These are phyloP conservation scores for Ophiostoma piceae DNA, from an alignment of 2,329 filamentous ascomycete genomes.

Conservation along the genomic window DNA sequence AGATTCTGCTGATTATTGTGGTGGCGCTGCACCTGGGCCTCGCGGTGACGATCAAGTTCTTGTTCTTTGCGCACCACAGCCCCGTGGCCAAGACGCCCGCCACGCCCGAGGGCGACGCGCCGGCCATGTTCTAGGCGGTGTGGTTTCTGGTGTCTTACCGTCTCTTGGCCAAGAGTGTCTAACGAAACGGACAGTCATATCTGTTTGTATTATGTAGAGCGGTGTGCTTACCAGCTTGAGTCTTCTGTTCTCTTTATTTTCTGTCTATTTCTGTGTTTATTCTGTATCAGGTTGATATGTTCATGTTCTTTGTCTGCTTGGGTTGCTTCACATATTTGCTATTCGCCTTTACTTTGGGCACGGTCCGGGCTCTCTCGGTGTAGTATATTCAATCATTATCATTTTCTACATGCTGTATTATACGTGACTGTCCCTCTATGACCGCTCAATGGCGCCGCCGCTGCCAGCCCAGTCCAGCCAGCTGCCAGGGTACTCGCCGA, in stretches of 20 bases:
- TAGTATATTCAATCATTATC: background rate
- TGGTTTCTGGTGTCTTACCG: background rate
- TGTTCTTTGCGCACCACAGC: constrained; percentile 87
- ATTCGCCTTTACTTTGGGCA: background rate
- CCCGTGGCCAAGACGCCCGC: constrained; percentile 29
- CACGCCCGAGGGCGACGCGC: constrained; percentile 3
- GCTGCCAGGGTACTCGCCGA: constrained; percentile 68
- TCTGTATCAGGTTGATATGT: background rate
- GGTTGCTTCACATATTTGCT: background rate
- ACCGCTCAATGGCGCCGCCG: constrained; percentile 56
- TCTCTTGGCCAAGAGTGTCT: background rate
- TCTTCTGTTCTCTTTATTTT: background rate
- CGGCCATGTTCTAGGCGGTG: constrained; percentile 10
- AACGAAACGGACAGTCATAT: background rate
- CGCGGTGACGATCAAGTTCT: constrained; percentile 86
- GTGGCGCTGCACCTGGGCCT: constrained; percentile 83
- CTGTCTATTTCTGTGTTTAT: background rate
- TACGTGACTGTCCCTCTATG: background rate
- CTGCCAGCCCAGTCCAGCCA: constrained; percentile 78
- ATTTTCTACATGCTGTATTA: background rate
- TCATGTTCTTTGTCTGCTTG: background rate
- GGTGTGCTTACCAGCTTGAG: background rate
- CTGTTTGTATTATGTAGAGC: background rate
- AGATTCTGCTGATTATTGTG: constrained; percentile 77
- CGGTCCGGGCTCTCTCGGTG: background rate